Conservation (phyloP, 306 rosid species). For the Dalbergia oliveri region DNA sequence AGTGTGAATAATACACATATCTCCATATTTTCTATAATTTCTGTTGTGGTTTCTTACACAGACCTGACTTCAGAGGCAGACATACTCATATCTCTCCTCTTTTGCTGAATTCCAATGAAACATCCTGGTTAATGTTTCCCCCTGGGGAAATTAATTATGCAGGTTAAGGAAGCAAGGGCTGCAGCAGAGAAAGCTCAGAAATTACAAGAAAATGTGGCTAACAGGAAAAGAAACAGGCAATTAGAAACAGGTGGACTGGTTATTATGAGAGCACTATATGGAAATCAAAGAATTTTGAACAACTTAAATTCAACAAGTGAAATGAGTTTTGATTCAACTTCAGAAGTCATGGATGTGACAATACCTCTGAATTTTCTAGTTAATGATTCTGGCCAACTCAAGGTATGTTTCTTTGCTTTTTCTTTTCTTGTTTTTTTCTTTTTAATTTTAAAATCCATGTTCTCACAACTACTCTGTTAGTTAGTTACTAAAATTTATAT, state of each 20-base stretch:
- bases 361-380: slow-evolving; percentile 89
- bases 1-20: too few relatives aligned
- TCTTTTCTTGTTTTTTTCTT: not conserved
- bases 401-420: slow-evolving; percentile 58
- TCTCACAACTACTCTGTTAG: slow-evolving; percentile 2
- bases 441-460: not conserved
- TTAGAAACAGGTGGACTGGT: slow-evolving; percentile 80
- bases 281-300: slow-evolving; percentile 61
- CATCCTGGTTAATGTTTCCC: slow-evolving; percentile 6
- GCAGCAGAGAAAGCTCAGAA: slow-evolving; percentile 94
- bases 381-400: slow-evolving; percentile 85
- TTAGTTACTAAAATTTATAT: not conserved
- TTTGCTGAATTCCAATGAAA: slow-evolving; percentile 25
- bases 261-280: slow-evolving; percentile 78
- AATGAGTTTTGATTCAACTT: slow-evolving; percentile 59
- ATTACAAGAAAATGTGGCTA: slow-evolving; percentile 82
- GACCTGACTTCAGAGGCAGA: not conserved
- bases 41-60: too few relatives aligned
- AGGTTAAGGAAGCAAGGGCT: slow-evolving; percentile 81
- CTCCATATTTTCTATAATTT: too few relatives aligned
- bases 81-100: not conserved
- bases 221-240: slow-evolving; percentile 83
- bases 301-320: slow-evolving; percentile 59
- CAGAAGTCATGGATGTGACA: slow-evolving; percentile 79
- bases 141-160: slow-evolving; percentile 40